phyloP scores from a whole-genome alignment of 306 rosid species.

The Leucaena leucocephala region DNA sequence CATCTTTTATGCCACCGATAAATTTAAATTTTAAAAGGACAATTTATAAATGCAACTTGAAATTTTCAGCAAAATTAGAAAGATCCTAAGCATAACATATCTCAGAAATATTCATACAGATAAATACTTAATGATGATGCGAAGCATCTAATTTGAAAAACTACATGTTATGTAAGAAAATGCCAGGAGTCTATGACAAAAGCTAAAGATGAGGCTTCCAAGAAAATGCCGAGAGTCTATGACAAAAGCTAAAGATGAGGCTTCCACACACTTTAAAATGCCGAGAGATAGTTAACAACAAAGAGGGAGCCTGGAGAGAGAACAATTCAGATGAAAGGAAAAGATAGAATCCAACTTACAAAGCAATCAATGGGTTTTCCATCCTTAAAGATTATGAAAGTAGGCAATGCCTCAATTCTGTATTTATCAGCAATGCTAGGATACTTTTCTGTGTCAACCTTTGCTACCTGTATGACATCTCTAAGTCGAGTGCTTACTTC shows the following conservation, averaged over 20 bases:
- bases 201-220: constrained; percentile 1
- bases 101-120: not conserved
- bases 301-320: not conserved
- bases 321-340: constrained; percentile 2
- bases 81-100: not conserved
- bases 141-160: constrained; percentile 20
- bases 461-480: constrained; percentile 74
- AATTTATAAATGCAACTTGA: constrained; percentile 8
- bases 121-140: not conserved
- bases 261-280: constrained; percentile 11
- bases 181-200: constrained; percentile 21
- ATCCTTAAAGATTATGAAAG: constrained; percentile 87
- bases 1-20: not conserved
- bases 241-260: constrained; percentile 26
- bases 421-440: constrained; percentile 79
- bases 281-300: constrained; percentile 1
- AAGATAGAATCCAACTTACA: constrained; percentile 53
- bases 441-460: constrained; percentile 95
- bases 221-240: not conserved
- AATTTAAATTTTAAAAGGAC: constrained; percentile 7
- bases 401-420: constrained; percentile 86
- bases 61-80: constrained; percentile 15
- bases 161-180: constrained; percentile 2
- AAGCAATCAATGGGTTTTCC: constrained; percentile 79
- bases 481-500: constrained; percentile 67